A percentile compares a stretch with the other conserved stretches of the same genome.
These are phyloP conservation scores for Collybia sp. DNA, from an alignment of 768 basidiomycete genomes.

Conservation along the genomic window DNA sequence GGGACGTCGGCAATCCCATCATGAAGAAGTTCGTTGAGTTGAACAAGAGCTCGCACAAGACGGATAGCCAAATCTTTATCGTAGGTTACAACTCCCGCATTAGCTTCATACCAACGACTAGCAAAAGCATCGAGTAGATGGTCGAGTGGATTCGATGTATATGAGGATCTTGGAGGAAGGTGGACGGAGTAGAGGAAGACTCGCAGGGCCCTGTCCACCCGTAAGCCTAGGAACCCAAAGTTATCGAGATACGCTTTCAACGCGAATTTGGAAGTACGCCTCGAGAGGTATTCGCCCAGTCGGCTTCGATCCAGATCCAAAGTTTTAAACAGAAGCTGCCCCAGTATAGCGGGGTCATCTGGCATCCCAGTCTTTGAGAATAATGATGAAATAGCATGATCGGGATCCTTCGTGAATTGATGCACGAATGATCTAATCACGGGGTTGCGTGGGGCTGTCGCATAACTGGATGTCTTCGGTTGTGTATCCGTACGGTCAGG, in stretches of 20 bases:
- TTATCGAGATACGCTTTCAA: constrained; percentile 83
- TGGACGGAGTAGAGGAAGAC: constrained; percentile 83
- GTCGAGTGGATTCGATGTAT: constrained; percentile 47
- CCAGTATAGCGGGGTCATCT: constrained; percentile 71
- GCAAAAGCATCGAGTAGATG: constrained; percentile 82
- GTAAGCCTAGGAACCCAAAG: constrained; percentile 79
- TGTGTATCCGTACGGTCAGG: constrained; percentile 65
- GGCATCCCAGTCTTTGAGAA: constrained; percentile 53
- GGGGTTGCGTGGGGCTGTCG: constrained; percentile 48
- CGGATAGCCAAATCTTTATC: constrained; percentile 77
- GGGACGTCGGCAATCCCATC: constrained; percentile 62
- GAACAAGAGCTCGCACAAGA: constrained; percentile 76
- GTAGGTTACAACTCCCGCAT: constrained; percentile 70
- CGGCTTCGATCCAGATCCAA: constrained; percentile 77
- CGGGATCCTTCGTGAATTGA: constrained; percentile 78
- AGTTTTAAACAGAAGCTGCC: constrained; percentile 76
- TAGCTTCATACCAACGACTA: constrained; percentile 87
- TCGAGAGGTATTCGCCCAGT: constrained; percentile 81
- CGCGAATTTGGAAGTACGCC: constrained; percentile 66
- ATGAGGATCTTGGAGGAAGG: constrained; percentile 34
- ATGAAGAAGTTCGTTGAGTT: constrained; percentile 87
- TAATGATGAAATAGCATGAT: constrained; percentile 68
- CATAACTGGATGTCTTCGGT: constrained; percentile 32
- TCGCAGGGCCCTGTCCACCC: constrained; percentile 86
- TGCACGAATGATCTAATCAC: constrained; percentile 69